These are phyloP conservation scores for Lactuca saligna DNA, from an alignment of 129 eudicot genomes.

Conservation along the genomic window DNA sequence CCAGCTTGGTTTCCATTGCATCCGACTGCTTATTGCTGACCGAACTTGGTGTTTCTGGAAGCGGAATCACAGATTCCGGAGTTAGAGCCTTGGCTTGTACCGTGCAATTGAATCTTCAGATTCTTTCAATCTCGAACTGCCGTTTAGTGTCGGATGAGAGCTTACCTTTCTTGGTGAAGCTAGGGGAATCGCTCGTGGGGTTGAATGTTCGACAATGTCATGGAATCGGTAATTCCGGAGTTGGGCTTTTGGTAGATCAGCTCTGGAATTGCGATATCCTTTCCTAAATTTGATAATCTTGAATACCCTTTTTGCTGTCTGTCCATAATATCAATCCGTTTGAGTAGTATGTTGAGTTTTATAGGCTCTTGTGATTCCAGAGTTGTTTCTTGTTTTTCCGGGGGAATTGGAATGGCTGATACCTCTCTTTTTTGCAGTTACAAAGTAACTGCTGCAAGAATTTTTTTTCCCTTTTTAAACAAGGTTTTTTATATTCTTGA, in stretches of 20 bases:
- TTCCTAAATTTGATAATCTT: slow-evolving; percentile 29
- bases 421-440: slow-evolving; percentile 61
- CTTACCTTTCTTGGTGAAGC: slow-evolving; percentile 41
- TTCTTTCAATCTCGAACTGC: slow-evolving; percentile 66
- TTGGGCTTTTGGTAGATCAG: slow-evolving; percentile 47
- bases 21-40: slow-evolving; percentile 52
- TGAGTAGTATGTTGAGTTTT: slow-evolving; percentile 29
- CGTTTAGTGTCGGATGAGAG: slow-evolving; percentile 52
- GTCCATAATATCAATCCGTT: not conserved
- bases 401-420: slow-evolving; percentile 32
- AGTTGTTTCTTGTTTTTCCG: slow-evolving; percentile 45
- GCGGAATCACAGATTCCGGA: slow-evolving; percentile 61
- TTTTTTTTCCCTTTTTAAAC: slow-evolving; percentile 37
- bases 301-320: not conserved
- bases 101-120: slow-evolving; percentile 45
- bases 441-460: slow-evolving; percentile 55
- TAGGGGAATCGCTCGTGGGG: slow-evolving; percentile 55
- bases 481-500: slow-evolving; percentile 33
- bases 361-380: slow-evolving; percentile 36
- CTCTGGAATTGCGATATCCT: slow-evolving; percentile 69
- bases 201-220: slow-evolving; percentile 55
- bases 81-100: slow-evolving; percentile 63
- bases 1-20: slow-evolving; percentile 59
- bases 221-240: slow-evolving; percentile 42
- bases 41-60: slow-evolving; percentile 65